Evolutionary conservation across 768 basidiomycete genomes (phyloP).

Genomic region (Lactarius sp.): DNA sequence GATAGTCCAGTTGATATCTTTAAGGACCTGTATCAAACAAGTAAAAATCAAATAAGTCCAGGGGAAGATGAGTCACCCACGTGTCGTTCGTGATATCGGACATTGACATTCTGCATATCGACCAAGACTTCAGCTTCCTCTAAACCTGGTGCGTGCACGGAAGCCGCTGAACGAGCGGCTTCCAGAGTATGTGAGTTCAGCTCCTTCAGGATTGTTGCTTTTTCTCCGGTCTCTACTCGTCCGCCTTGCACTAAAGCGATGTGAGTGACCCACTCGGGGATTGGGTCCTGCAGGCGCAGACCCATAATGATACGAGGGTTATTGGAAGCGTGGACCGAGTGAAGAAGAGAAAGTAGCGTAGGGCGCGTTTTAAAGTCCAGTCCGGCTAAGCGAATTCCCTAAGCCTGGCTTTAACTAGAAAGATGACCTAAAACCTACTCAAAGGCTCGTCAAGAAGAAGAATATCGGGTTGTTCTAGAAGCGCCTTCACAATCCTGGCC

Average conservation of each 20-base stretch:
- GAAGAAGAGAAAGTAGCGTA: conserved; percentile 50
- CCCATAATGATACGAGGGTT: conserved; percentile 62
- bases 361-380: conserved; percentile 61
- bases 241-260: conserved; percentile 50
- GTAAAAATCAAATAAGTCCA: background rate
- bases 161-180: background rate
- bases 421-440: conserved; percentile 43
- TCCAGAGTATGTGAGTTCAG: background rate
- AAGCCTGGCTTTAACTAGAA: background rate
- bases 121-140: conserved; percentile 43
- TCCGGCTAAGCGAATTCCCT: conserved; percentile 51
- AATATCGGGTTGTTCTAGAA: conserved; percentile 65
- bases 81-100: conserved; percentile 56
- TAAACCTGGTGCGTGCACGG: background rate
- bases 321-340: conserved; percentile 43
- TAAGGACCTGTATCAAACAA: conserved; percentile 51
- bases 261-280: conserved; percentile 72
- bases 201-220: conserved; percentile 38
- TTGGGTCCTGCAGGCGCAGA: conserved; percentile 60
- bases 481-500: conserved; percentile 74
- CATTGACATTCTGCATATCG: conserved; percentile 59
- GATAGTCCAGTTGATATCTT: conserved; percentile 78
- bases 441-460: conserved; percentile 90
- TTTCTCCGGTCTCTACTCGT: conserved; percentile 48
- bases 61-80: background rate